Percentiles rank a stretch among this genome's conserved stretches.
Evolutionary conservation across 169 alveolate genomes (phyloP).

Genomic region (Eimeria falciformis): DNA sequence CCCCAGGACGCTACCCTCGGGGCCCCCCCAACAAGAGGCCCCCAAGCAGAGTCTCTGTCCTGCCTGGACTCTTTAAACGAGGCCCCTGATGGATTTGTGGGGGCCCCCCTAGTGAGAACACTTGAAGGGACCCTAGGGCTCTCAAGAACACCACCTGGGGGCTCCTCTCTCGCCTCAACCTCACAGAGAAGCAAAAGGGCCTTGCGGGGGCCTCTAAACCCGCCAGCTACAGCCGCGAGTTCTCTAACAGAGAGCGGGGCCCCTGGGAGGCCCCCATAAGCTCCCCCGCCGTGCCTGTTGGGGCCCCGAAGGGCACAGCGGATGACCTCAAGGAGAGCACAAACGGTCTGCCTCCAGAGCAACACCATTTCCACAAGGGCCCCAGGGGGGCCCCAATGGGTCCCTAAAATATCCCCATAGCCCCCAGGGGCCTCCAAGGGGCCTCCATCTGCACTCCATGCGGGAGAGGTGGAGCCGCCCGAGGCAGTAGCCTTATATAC

Average conservation of each 20-base stretch:
- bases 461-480: neutral
- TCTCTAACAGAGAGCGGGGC: slow-evolving; percentile 29
- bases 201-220: neutral
- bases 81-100: neutral
- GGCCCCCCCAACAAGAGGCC: slow-evolving; percentile 8
- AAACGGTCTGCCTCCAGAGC: neutral
- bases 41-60: neutral
- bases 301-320: slow-evolving; percentile 34
- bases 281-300: slow-evolving; percentile 4
- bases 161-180: neutral
- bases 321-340: neutral
- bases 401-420: neutral
- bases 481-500: neutral
- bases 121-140: too few species aligned
- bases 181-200: slow-evolving; percentile 1
- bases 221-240: slow-evolving; percentile 6
- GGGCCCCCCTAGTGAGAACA: neutral
- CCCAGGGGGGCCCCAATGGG: neutral
- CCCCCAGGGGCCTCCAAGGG: neutral
- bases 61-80: neutral
- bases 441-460: neutral
- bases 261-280: neutral
- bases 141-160: neutral
- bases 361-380: slow-evolving; percentile 9
- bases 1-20: slow-evolving; percentile 2